phyloP scores from a whole-genome alignment of 2,329 filamentous ascomycete species.

The Diaporthe australafricana region DNA sequence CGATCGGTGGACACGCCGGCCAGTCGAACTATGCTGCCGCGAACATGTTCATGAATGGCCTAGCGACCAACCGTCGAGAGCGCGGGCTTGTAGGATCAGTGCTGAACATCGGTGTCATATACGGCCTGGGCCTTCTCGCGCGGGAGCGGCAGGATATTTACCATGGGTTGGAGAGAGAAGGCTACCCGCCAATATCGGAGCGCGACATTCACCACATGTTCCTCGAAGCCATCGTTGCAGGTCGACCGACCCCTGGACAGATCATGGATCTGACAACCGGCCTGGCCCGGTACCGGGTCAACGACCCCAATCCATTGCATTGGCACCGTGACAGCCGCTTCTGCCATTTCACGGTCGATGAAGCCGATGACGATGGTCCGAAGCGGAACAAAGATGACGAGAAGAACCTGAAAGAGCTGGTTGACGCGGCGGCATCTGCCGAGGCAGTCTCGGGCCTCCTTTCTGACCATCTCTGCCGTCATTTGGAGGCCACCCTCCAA shows the following conservation, averaged over 20 bases:
- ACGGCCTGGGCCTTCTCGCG: constrained; percentile 56
- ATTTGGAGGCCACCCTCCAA: constrained; percentile 48
- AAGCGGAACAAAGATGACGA: constrained; percentile 25
- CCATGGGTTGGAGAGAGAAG: constrained; percentile 54
- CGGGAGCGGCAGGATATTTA: constrained; percentile 55
- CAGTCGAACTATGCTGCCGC: constrained; percentile 59
- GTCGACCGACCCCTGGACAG: constrained; percentile 45
- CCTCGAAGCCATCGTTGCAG: constrained; percentile 60
- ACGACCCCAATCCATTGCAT: constrained; percentile 46
- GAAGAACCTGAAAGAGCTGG: constrained; percentile 44
- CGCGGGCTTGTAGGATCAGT: constrained; percentile 52
- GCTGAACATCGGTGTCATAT: constrained; percentile 59
- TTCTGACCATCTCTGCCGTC: constrained; percentile 42
- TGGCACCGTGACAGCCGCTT: constrained; percentile 60
- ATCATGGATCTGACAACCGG: constrained; percentile 54
- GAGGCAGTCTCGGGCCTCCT: constrained; percentile 44
- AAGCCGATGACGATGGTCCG: constrained; percentile 31
- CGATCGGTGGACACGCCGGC: constrained; percentile 55
- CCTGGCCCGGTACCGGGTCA: constrained; percentile 51
- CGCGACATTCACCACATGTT: constrained; percentile 63
- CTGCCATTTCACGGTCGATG: constrained; percentile 49
- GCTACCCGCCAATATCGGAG: constrained; percentile 62
- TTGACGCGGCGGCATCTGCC: constrained; percentile 41
- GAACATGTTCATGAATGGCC: constrained; percentile 61
- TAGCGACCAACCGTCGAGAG: constrained; percentile 50